Conservation (phyloP, 768 basidiomycete species). For the Russula abietina region DNA sequence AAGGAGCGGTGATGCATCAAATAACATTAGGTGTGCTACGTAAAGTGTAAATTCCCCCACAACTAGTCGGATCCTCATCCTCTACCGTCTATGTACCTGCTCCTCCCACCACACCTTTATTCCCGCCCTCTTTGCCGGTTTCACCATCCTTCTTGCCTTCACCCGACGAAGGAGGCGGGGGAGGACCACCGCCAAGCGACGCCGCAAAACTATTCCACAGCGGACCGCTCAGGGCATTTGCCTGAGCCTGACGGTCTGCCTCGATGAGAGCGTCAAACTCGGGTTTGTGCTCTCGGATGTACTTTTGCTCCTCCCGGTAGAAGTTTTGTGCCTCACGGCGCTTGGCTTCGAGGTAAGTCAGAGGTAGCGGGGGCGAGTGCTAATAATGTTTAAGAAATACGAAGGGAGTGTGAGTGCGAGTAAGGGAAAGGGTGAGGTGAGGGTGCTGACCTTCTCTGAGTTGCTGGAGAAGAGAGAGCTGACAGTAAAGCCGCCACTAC, state of each 20-base stretch:
- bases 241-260: slow-evolving; percentile 46
- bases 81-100: slow-evolving; percentile 6
- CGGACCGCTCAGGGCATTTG: slow-evolving; percentile 43
- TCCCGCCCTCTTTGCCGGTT: not conserved
- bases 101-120: not conserved
- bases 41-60: not conserved
- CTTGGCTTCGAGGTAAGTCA: slow-evolving; percentile 50
- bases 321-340: slow-evolving; percentile 45
- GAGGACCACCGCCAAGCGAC: slow-evolving; percentile 20
- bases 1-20: slow-evolving; percentile 7
- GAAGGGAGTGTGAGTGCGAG: not conserved
- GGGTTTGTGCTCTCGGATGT: slow-evolving; percentile 45
- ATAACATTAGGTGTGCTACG: slow-evolving; percentile 14
- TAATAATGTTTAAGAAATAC: slow-evolving; percentile 19
- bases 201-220: slow-evolving; percentile 27
- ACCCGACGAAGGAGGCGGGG: slow-evolving; percentile 3
- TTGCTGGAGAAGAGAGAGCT: slow-evolving; percentile 39
- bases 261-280: slow-evolving; percentile 47
- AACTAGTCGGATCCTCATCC: not conserved
- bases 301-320: slow-evolving; percentile 50
- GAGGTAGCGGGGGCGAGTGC: slow-evolving; percentile 34
- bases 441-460: slow-evolving; percentile 30
- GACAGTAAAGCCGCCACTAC: slow-evolving; percentile 39
- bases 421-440: not conserved
- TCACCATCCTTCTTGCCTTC: slow-evolving; percentile 9